These are phyloP conservation scores for Plicaturopsis crispa DNA, from an alignment of 768 basidiomycete genomes.

Conservation along the genomic window DNA sequence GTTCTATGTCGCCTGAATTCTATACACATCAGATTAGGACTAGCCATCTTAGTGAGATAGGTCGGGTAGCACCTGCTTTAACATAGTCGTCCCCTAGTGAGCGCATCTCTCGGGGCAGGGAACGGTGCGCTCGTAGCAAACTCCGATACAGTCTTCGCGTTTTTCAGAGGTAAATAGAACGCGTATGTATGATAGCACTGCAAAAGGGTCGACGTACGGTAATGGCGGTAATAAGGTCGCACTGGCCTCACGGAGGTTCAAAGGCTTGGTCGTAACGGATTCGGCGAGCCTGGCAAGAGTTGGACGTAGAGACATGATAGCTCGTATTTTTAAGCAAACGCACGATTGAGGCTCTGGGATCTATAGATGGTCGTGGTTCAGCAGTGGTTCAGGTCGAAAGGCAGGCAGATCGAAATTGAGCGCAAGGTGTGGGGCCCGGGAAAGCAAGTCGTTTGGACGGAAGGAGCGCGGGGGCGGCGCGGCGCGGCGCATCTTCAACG, in stretches of 20 bases:
- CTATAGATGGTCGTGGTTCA: no score
- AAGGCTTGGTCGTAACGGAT: constrained; percentile 46
- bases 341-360: no score
- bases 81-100: constrained; percentile 81
- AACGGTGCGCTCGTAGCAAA: constrained; percentile 72
- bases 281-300: constrained; percentile 42
- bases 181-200: neutral
- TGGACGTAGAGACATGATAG: constrained; percentile 24
- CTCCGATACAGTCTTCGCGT: constrained; percentile 84
- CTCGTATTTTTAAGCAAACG: no score
- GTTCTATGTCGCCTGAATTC: constrained; percentile 83
- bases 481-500: no score
- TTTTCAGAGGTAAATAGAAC: constrained; percentile 4
- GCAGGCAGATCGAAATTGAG: no score
- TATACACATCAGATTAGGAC: constrained; percentile 18
- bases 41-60: neutral
- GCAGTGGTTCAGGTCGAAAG: no score
- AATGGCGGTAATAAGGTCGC: constrained; percentile 73
- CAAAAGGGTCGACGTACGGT: constrained; percentile 44
- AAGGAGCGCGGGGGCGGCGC: no score
- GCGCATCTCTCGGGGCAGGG: constrained; percentile 71
- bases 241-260: constrained; percentile 57
- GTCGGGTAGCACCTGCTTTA: constrained; percentile 51
- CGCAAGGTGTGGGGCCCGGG: no score
- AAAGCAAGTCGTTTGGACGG: no score